Percentiles rank a stretch among this genome's conserved stretches.
These are phyloP conservation scores for Acanthamoeba triangularis DNA, from an alignment of 208 protist genomes.

Conservation along the genomic window DNA sequence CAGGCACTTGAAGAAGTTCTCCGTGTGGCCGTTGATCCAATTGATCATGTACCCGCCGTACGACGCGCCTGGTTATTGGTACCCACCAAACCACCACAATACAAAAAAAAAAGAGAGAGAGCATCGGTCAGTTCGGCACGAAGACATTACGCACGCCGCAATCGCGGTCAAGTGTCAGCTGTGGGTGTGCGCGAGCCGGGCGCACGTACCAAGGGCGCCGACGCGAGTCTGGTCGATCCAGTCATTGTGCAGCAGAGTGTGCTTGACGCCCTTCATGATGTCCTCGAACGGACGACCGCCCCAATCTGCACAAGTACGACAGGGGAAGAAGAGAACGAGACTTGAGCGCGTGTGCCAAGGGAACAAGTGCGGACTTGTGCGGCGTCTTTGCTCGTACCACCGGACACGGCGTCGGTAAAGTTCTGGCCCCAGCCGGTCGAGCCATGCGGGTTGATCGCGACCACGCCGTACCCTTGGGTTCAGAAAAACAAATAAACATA, in stretches of 20 bases:
- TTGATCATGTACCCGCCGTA: conserved; percentile 83
- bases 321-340: neutral
- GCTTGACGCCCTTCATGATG: conserved; percentile 71
- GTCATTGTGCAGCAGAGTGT: conserved; percentile 42
- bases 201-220: conserved; percentile 4
- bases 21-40: conserved; percentile 80
- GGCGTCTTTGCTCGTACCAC: neutral
- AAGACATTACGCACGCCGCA: too few species aligned
- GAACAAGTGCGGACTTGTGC: too few species aligned
- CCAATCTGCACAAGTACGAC: conserved; percentile 37
- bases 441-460: conserved; percentile 80
- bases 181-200: too few species aligned
- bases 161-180: too few species aligned
- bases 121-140: too few species aligned
- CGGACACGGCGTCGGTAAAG: conserved; percentile 75
- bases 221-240: conserved; percentile 68
- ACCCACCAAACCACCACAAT: too few species aligned
- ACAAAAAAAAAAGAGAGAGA: too few species aligned
- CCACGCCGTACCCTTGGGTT: conserved; percentile 76
- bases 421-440: conserved; percentile 73
- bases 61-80: conserved; percentile 9
- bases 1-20: conserved; percentile 77
- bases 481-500: too few species aligned
- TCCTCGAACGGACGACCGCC: conserved; percentile 79
- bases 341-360: too few species aligned